Evolutionary conservation across 1,284 basidiomycete genomes (phyloP).

Genomic region (Ustilago cynodontis): DNA sequence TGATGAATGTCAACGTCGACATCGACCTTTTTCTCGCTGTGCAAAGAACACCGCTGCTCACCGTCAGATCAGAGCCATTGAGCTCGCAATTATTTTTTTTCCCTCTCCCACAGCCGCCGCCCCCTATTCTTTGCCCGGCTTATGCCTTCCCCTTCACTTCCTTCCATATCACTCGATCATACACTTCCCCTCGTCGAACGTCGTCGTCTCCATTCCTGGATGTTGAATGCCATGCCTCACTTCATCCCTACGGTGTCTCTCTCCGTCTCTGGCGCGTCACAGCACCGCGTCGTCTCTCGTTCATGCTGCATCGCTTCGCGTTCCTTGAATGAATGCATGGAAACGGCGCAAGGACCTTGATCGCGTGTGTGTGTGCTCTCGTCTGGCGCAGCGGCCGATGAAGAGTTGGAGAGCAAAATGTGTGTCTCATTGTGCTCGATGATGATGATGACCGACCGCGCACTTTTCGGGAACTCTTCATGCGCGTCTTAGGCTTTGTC

Average conservation of each 20-base stretch:
- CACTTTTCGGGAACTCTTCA: constrained; percentile 2
- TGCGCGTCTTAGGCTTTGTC: constrained; percentile 19
- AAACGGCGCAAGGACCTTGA: background rate
- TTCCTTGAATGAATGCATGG: background rate
- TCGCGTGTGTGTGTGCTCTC: background rate
- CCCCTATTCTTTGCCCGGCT: constrained; percentile 11
- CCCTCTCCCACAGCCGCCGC: background rate
- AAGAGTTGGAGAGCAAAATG: background rate
- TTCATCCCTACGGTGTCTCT: background rate
- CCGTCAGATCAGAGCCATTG: constrained; percentile 14
- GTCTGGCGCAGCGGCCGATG: background rate
- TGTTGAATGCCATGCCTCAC: constrained; percentile 4
- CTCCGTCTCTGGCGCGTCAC: background rate
- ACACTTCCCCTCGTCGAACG: background rate
- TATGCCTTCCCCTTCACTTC: background rate
- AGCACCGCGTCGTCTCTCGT: background rate
- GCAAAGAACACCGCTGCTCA: constrained; percentile 24
- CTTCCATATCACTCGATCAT: background rate
- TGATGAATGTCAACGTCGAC: constrained; percentile 24
- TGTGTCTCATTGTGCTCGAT: background rate
- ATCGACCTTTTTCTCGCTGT: constrained; percentile 10
- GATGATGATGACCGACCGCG: constrained; percentile 17
- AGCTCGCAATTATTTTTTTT: constrained; percentile 33
- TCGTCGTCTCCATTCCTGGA: constrained; percentile 13
- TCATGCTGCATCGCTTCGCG: background rate